Conservation (phyloP, 2,329 filamentous ascomycete genomes). For the Xylaria sp. region DNA sequence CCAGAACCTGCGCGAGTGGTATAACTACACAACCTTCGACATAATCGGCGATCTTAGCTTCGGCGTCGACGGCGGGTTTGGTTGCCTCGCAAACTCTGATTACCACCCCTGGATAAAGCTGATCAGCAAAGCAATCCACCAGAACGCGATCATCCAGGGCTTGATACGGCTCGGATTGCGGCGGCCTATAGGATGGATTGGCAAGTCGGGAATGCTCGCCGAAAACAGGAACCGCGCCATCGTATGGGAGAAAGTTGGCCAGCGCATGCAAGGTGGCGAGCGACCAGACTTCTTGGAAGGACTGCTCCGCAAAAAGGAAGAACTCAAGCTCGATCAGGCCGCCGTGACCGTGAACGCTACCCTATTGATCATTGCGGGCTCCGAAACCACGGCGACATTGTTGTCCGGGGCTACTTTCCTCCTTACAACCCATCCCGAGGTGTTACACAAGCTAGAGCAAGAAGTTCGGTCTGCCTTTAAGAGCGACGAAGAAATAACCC, state of each 20-base stretch:
- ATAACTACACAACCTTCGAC: conserved; percentile 49
- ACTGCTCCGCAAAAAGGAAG: conserved; percentile 39
- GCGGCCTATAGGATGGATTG: conserved; percentile 3
- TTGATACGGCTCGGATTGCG: conserved; percentile 19
- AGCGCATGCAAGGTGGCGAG: conserved; percentile 37
- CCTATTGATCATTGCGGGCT: conserved; percentile 50
- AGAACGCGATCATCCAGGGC: conserved; percentile 15
- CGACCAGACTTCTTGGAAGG: conserved; percentile 42
- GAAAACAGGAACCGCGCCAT: conserved; percentile 27
- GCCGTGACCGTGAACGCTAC: conserved; percentile 30
- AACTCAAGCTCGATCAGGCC: conserved; percentile 22
- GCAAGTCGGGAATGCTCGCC: conserved; percentile 4
- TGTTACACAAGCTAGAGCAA: conserved; percentile 40
- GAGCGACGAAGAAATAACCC: conserved; percentile 46
- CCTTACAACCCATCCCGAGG: conserved; percentile 45
- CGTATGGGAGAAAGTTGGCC: conserved; percentile 32
- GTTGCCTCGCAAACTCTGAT: conserved; percentile 40
- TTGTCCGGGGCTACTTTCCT: conserved; percentile 48
- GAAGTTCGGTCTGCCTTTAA: conserved; percentile 49
- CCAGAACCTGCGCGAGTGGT: conserved; percentile 46
- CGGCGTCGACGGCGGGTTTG: conserved; percentile 47
- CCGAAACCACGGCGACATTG: conserved; percentile 56
- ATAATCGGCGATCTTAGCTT: conserved; percentile 54
- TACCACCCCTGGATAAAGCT: conserved; percentile 44
- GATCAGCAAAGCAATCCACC: conserved; percentile 36